Evolutionary conservation across 495 filamentous ascomycete genomes (phyloP).

Genomic region (Annulohypoxylon nitens): DNA sequence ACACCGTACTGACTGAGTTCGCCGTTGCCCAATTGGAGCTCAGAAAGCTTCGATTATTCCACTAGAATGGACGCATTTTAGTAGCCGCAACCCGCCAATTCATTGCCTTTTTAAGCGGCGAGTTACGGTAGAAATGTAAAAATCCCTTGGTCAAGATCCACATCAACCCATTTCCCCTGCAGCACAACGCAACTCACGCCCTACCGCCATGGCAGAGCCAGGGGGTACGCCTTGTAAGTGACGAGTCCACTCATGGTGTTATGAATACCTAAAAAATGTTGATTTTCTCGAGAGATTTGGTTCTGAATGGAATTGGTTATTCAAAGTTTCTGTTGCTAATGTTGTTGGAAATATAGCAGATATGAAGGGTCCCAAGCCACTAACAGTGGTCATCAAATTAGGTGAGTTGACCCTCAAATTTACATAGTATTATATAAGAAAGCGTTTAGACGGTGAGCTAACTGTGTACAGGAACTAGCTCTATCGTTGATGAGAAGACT

Average conservation of each 20-base stretch:
- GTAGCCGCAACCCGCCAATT: neutral
- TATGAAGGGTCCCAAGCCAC: slow-evolving; percentile 66
- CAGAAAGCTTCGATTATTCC: slow-evolving; percentile 17
- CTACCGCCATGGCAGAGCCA: slow-evolving; percentile 45
- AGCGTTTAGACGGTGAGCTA: slow-evolving; percentile 18
- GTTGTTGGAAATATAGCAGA: slow-evolving; percentile 44
- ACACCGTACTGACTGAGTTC: neutral
- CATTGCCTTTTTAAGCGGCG: neutral
- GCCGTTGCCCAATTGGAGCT: slow-evolving; percentile 28
- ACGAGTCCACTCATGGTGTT: slow-evolving; percentile 6
- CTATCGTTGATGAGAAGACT: slow-evolving; percentile 96
- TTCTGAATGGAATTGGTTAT: neutral
- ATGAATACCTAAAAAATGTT: slow-evolving; percentile 16
- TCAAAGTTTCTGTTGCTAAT: slow-evolving; percentile 31
- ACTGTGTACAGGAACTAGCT: slow-evolving; percentile 82
- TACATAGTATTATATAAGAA: slow-evolving; percentile 3
- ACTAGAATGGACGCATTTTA: neutral
- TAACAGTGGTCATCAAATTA: slow-evolving; percentile 92
- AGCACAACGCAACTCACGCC: slow-evolving; percentile 21
- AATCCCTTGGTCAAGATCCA: slow-evolving; percentile 1
- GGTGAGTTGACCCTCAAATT: slow-evolving; percentile 67
- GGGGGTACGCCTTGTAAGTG: slow-evolving; percentile 49
- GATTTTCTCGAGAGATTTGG: neutral
- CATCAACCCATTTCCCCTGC: neutral
- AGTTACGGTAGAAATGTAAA: neutral